These are phyloP conservation scores for Persicaria tinctoria DNA, from an alignment of 148 eudicot species.

Conservation along the genomic window DNA sequence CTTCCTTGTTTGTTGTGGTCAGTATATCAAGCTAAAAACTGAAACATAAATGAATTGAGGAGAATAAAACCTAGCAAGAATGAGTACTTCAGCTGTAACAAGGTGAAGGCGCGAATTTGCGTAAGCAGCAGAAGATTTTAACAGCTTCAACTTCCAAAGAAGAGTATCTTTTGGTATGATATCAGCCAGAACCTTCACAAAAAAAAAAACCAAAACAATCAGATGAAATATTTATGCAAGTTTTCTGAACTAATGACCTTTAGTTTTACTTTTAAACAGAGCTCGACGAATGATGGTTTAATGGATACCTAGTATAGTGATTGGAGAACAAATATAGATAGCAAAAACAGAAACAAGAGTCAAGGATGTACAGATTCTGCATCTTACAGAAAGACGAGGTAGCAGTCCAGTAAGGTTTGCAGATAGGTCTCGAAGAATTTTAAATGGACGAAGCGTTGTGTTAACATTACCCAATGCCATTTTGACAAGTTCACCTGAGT, in stretches of 20 bases:
- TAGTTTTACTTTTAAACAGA: neutral
- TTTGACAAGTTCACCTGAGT: no score
- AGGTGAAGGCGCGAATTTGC: slow-evolving; percentile 91
- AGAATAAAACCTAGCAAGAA: slow-evolving; percentile 73
- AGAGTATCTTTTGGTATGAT: slow-evolving; percentile 80
- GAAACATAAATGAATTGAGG: neutral
- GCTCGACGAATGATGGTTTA: neutral
- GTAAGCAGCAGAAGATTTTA: slow-evolving; percentile 74
- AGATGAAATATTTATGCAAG: neutral
- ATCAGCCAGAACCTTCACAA: slow-evolving; percentile 60
- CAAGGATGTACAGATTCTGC: neutral
- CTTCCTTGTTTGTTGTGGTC: no score
- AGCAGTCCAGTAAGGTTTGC: no score
- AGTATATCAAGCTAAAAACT: neutral
- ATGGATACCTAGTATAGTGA: neutral
- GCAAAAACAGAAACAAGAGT: neutral
- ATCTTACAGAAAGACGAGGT: slow-evolving; percentile 75
- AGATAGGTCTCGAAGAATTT: no score
- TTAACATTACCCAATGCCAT: no score
- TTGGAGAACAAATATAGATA: neutral
- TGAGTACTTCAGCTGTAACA: slow-evolving; percentile 88
- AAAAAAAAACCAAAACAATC: neutral
- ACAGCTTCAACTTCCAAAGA: slow-evolving; percentile 82
- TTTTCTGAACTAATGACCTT: neutral
- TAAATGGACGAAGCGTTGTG: no score